Percentiles rank a stretch among this genome's conserved stretches.
phyloP scores from a whole-genome alignment of 2,329 filamentous ascomycete species.

The Ceratocystis papillata region DNA sequence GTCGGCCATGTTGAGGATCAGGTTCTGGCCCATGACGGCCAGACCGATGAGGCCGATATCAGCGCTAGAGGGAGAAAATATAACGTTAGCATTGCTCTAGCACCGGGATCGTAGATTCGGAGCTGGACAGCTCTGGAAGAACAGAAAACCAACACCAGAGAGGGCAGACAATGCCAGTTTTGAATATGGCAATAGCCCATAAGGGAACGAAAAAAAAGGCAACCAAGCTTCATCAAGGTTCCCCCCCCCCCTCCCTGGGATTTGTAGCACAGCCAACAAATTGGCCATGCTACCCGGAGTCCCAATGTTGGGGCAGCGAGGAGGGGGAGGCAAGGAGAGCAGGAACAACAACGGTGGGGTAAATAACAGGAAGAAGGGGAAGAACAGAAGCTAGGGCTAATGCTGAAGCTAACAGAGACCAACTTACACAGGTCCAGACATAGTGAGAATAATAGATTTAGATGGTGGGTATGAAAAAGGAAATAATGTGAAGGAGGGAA shows the following conservation, averaged over 20 bases:
- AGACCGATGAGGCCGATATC: conserved; percentile 89
- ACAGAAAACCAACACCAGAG: no score
- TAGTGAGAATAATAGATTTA: conserved; percentile 34
- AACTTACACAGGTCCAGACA: conserved; percentile 61
- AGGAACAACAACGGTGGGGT: background rate
- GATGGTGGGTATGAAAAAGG: background rate
- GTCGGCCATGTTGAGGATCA: conserved; percentile 82
- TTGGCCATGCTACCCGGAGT: background rate
- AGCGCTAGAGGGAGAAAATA: conserved; percentile 46
- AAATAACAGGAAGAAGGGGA: background rate
- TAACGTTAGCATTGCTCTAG: conserved; percentile 41
- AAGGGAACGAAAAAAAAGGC: no score
- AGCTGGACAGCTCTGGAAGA: no score
- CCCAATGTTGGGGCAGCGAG: background rate
- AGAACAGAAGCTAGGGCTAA: background rate
- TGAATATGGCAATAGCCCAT: no score
- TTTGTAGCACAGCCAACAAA: no score
- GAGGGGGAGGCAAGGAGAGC: background rate
- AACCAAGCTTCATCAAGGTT: no score
- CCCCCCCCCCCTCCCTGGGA: no score
- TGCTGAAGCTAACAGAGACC: conserved; percentile 14
- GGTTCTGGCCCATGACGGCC: conserved; percentile 82
- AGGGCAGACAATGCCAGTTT: no score
- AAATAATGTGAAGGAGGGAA: background rate
- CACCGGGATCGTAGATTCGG: background rate